Evolutionary conservation across 768 basidiomycete genomes (phyloP).

Genomic region (Jaapia argillacea): DNA sequence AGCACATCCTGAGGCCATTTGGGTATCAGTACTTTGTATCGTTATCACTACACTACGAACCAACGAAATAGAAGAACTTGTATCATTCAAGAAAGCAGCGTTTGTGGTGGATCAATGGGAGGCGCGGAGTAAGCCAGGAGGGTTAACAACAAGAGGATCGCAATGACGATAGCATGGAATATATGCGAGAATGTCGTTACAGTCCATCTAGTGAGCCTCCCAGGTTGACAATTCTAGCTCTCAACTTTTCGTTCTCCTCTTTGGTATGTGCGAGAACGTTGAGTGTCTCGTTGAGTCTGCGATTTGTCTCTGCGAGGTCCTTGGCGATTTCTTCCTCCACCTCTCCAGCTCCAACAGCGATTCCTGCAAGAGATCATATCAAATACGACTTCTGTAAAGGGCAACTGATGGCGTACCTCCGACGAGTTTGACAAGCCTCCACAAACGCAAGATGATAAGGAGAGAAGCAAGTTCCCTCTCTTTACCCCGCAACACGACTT

Average conservation of each 20-base stretch:
- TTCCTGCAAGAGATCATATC: slow-evolving; percentile 32
- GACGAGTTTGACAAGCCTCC: slow-evolving; percentile 74
- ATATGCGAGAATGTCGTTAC: too few relatives aligned
- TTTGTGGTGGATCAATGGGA: too few relatives aligned
- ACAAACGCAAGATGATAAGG: slow-evolving; percentile 65
- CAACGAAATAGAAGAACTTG: too few relatives aligned
- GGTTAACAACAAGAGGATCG: too few relatives aligned
- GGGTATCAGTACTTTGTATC: neutral
- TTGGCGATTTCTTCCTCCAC: slow-evolving; percentile 44
- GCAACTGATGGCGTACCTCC: slow-evolving; percentile 27
- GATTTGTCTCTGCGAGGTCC: slow-evolving; percentile 37
- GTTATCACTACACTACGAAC: neutral
- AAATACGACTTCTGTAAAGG: neutral
- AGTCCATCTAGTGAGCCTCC: too few relatives aligned
- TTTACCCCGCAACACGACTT: slow-evolving; percentile 55
- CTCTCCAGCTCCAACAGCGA: slow-evolving; percentile 69
- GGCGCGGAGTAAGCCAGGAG: too few relatives aligned
- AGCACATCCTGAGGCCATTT: neutral
- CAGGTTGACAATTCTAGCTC: slow-evolving; percentile 24
- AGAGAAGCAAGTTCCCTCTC: slow-evolving; percentile 64
- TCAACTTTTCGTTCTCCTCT: slow-evolving; percentile 47
- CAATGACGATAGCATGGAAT: too few relatives aligned
- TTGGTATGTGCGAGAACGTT: slow-evolving; percentile 32
- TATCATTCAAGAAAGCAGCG: too few relatives aligned
- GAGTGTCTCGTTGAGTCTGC: slow-evolving; percentile 35